Conservation (phyloP, 2,329 filamentous ascomycete species). For the Epichloe festucae region DNA sequence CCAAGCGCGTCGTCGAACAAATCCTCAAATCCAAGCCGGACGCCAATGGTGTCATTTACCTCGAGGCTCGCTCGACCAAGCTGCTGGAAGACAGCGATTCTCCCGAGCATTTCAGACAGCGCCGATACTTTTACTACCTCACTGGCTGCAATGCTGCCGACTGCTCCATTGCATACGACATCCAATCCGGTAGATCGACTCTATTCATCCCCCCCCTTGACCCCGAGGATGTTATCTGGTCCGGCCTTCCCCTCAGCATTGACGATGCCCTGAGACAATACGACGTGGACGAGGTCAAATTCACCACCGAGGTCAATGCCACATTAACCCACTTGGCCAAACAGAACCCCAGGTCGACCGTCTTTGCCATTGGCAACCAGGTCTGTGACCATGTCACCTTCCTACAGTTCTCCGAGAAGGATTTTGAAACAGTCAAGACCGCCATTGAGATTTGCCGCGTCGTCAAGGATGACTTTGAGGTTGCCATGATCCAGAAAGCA, state of each 20-base stretch:
- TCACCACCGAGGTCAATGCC: slow-evolving; percentile 62
- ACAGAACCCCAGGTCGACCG: slow-evolving; percentile 27
- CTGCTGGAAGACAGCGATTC: slow-evolving; percentile 86
- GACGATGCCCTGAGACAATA: slow-evolving; percentile 65
- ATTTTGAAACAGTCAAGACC: slow-evolving; percentile 41
- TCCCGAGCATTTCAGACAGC: slow-evolving; percentile 72
- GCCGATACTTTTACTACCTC: slow-evolving; percentile 89
- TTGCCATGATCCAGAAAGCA: slow-evolving; percentile 59
- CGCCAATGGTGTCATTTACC: slow-evolving; percentile 61
- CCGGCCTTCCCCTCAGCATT: slow-evolving; percentile 66
- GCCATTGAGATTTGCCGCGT: slow-evolving; percentile 58
- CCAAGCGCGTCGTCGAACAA: slow-evolving; percentile 67
- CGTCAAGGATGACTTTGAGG: slow-evolving; percentile 62
- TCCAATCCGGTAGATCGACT: slow-evolving; percentile 57
- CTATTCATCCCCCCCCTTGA: slow-evolving; percentile 87
- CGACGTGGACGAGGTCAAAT: slow-evolving; percentile 68
- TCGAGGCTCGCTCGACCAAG: slow-evolving; percentile 71
- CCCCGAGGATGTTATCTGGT: slow-evolving; percentile 86
- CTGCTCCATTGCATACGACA: slow-evolving; percentile 69
- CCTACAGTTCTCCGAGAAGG: slow-evolving; percentile 52
- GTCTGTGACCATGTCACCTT: slow-evolving; percentile 62
- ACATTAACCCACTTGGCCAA: slow-evolving; percentile 43
- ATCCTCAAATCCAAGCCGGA: slow-evolving; percentile 55
- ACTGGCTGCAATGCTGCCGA: slow-evolving; percentile 74
- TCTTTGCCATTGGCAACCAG: slow-evolving; percentile 70